Evolutionary conservation across 164 flowering plant genomes (phyloP), one percentile per base, ranked within the genome.

Genomic region (Tinospora cordifolia): DNA sequence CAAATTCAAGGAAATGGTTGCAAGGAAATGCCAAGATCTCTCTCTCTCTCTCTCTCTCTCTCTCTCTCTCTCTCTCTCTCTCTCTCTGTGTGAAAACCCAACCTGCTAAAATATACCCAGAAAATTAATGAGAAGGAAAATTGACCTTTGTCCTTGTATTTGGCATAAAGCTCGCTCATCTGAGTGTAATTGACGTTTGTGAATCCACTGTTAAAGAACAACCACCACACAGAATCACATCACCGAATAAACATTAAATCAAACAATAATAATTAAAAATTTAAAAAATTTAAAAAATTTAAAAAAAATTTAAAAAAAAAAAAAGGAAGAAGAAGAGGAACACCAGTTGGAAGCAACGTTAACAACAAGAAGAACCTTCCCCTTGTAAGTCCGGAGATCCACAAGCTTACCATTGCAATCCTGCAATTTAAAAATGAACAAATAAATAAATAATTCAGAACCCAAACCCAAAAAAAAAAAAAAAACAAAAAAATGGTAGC

Each of bases 321-420:
- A 12, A 2, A 27, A 27, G 44, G 40, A n/a, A n/a, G 30, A 3
- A 34, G 25, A 17, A 62, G 24, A 19, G 36, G 5, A 21, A 7
- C 21, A 91, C 98, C 98, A 93, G 85, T 87, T 88, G 59, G 98
- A 93, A 75, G 98, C 98, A 63, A 93, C 97, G 71, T 93, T 93
- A 40, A 93, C 97, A 57, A 89, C 82, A 9, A 93, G 84, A 63
- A 91, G 83, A 38, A 89, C 92, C 73, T 91, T 93, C 54, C 97
- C 97, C 60, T 77, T 85, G 80, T 88, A 93, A 21, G 67, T 72
- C 65, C 86, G 80, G 6, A 93, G 83, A 75, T 88, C 83, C 2
- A 87, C 89, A 71, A 87, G 91, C 25, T 83, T 80, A 7, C 95
- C 93, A 36, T 73, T 84, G 72, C 69, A 24, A 82, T 93, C 90